Conservation (phyloP, 805 yeast genomes). For the Grigorovia humatica region DNA sequence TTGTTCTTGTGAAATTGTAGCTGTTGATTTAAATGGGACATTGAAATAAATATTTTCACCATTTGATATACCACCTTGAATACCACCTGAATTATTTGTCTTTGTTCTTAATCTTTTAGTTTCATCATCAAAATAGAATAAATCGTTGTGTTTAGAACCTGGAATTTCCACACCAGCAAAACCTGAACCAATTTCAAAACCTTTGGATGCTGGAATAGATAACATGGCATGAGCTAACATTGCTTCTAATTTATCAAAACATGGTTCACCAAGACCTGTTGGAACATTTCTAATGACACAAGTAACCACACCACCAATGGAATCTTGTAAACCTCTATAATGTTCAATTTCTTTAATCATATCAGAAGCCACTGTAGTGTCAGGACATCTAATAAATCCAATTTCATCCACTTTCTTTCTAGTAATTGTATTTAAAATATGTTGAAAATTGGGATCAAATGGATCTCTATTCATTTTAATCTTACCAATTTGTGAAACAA, state of each 20-base stretch:
- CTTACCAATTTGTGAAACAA: constrained; percentile 86
- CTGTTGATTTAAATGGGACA: constrained; percentile 96
- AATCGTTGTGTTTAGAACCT: constrained; percentile 91
- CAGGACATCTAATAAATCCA: constrained; percentile 94
- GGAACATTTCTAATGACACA: constrained; percentile 94
- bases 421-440: constrained; percentile 63
- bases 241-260: constrained; percentile 94
- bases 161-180: constrained; percentile 82
- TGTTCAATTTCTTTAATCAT: constrained; percentile 85
- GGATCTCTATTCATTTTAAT: constrained; percentile 69
- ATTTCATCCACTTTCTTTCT: constrained; percentile 79
- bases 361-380: constrained; percentile 50
- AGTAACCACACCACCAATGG: constrained; percentile 96
- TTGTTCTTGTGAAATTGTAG: constrained; percentile 92
- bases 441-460: constrained; percentile 50
- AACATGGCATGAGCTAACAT: constrained; percentile 94
- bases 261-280: constrained; percentile 95
- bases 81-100: constrained; percentile 93
- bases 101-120: constrained; percentile 63
- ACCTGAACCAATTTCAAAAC: constrained; percentile 96
- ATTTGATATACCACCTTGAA: constrained; percentile 95
- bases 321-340: constrained; percentile 77
- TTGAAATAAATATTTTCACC: constrained; percentile 93
- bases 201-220: constrained; percentile 95
- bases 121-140: constrained; percentile 55